Base-by-base conservation (phyloP, 805 yeast genomes). In the Martiniozyma abietophila region DNA sequence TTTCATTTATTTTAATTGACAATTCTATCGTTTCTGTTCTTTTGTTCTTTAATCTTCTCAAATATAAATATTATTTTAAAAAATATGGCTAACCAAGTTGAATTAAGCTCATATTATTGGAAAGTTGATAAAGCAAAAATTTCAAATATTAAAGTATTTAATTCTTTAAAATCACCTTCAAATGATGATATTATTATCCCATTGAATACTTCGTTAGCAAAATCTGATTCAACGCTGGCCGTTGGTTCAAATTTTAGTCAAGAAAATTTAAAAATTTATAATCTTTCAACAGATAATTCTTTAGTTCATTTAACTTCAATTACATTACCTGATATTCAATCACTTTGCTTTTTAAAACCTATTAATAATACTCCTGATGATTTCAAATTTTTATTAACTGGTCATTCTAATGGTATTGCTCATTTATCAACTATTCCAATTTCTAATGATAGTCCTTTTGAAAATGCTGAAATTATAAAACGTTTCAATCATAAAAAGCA, bases 401-500 rank as follows among this genome's bases (percentile, higher is more conserved):
- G 95, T 8, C 92, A 85, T 51, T 69, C 67, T 33, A 71, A 74
- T 39, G 96, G 96, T 2, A 59, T 69, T 35, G 83, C 76, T 0
- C 83, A 88, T 54, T 53, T 86, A 39, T 72, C 83, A 3, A 62
- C 79, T 12, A 64, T 85, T 7, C 92, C 94, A 1, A 51, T 58
- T 18, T 49, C 61, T 7, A 61, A 58, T 5, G 36, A 39, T 19
- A 20, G 43, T 2, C 66, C 48, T 3, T 53, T 58, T 16, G 53
- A 66, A 17, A 62, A 68, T 36, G 95, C 96, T 0, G 84, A 76
- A 51, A 79, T 86, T 15, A 59, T 80, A 41, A 80, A 76, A 51
- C 62, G 94, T 25, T 86, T 78, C 61, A 83, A 83, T 54, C 96
- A 86, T 58, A 61, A 68, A 32, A 77, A 76, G 45, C 86, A 78